A percentile compares a stretch with the other conserved stretches of the same genome.
phyloP scores from a whole-genome alignment of 1,139 yeast species.

The Candida labiduridarum region DNA sequence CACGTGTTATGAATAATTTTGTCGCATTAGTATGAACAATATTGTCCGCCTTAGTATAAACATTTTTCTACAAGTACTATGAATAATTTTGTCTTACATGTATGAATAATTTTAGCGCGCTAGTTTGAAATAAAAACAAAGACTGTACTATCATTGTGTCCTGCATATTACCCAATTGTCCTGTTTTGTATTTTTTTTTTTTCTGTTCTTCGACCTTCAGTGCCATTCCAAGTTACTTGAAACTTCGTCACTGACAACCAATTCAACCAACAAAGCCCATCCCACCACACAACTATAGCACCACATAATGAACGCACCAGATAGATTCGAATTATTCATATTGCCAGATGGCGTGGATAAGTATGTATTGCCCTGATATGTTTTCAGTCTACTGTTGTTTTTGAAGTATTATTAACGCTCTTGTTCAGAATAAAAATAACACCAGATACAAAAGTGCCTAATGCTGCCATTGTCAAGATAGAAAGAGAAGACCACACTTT shows the following conservation, averaged over 20 bases:
- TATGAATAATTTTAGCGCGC: too few species aligned
- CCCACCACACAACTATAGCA: background rate
- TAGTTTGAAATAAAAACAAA: background rate
- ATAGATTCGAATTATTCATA: constrained; percentile 92
- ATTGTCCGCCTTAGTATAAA: too few species aligned
- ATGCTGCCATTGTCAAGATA: constrained; percentile 88
- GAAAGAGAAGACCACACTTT: constrained; percentile 98
- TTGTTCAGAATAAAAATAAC: constrained; percentile 66
- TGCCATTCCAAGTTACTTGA: background rate
- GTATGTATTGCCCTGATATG: constrained; percentile 35
- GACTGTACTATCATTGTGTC: background rate
- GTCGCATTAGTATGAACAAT: too few species aligned
- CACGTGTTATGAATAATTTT: too few species aligned
- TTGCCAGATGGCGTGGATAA: constrained; percentile 97
- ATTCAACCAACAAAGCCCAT: background rate
- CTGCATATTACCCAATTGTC: background rate
- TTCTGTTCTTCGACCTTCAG: background rate
- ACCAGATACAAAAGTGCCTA: constrained; percentile 94
- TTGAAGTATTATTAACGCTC: constrained; percentile 1
- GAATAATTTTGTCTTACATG: too few species aligned
- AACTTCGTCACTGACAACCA: background rate
- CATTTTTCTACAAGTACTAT: too few species aligned
- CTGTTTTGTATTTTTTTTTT: background rate
- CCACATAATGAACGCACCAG: constrained; percentile 89
- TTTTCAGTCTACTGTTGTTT: constrained; percentile 5